phyloP scores from a whole-genome alignment of 2,329 filamentous ascomycete genomes.

The Hortaea sp. region DNA sequence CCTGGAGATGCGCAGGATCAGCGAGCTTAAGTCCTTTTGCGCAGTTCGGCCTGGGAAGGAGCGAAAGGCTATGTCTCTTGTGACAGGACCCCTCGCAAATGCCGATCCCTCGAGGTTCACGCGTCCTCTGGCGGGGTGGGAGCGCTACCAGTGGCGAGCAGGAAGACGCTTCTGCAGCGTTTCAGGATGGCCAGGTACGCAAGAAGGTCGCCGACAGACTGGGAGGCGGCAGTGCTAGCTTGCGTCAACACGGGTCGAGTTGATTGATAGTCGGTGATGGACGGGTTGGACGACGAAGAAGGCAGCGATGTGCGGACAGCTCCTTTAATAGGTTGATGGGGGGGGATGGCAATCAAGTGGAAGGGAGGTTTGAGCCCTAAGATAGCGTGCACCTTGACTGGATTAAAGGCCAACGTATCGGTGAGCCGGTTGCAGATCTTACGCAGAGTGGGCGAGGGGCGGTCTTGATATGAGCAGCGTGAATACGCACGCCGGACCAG shows the following conservation, averaged over 20 bases:
- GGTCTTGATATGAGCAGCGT: background rate
- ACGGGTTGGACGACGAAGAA: constrained; percentile 3
- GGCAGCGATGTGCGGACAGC: constrained; percentile 1
- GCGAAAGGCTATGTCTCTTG: constrained; percentile 10
- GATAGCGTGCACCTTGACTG: background rate
- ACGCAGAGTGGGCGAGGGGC: background rate
- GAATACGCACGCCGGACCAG: background rate
- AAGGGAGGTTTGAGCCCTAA: background rate
- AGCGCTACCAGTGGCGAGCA: constrained; percentile 16
- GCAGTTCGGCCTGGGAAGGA: constrained; percentile 18
- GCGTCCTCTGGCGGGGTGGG: constrained; percentile 10
- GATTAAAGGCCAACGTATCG: background rate
- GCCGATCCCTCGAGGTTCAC: constrained; percentile 12
- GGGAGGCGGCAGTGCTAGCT: constrained; percentile 5
- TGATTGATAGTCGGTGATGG: constrained; percentile 4
- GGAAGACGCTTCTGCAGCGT: constrained; percentile 17
- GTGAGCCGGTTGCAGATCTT: constrained; percentile 3
- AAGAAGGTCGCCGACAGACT: constrained; percentile 2
- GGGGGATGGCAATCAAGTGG: background rate
- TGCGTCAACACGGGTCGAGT: background rate
- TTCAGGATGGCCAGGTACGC: constrained; percentile 9
- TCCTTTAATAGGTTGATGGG: background rate
- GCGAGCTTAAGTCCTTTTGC: constrained; percentile 30
- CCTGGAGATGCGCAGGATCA: constrained; percentile 39
- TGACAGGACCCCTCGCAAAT: constrained; percentile 3